Percentiles rank a stretch among this genome's conserved stretches.
Conservation (phyloP, 495 filamentous ascomycete species). For the Penicillium pancosmium region DNA sequence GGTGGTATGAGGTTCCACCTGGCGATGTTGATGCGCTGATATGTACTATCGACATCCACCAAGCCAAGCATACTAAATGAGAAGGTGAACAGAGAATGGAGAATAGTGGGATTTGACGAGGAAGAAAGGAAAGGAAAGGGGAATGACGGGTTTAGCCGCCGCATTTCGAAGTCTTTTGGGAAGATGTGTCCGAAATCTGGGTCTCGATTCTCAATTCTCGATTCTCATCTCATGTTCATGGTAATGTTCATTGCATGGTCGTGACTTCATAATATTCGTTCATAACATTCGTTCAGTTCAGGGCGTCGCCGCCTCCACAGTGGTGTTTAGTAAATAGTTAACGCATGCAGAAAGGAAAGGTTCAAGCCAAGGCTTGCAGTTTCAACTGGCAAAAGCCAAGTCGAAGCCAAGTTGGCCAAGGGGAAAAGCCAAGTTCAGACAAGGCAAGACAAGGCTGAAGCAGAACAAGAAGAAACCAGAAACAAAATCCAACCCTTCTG, state of each 20-base stretch:
- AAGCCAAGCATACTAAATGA: not conserved
- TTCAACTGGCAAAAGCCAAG: slow-evolving; percentile 6
- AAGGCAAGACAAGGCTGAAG: slow-evolving; percentile 1
- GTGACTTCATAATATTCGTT: slow-evolving; percentile 21
- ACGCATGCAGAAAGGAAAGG: slow-evolving; percentile 4
- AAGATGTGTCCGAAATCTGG: not conserved
- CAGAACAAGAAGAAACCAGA: slow-evolving; percentile 4
- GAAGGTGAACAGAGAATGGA: not conserved
- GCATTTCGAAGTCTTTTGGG: not conserved
- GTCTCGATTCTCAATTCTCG: not conserved
- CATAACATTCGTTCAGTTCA: not conserved
- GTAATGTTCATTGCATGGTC: slow-evolving; percentile 12
- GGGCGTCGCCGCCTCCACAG: slow-evolving; percentile 26
- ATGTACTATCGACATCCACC: not conserved
- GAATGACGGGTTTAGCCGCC: not conserved
- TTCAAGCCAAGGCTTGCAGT: not conserved
- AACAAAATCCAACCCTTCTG: slow-evolving; percentile 2
- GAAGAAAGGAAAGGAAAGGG: not conserved
- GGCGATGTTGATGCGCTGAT: too few species aligned
- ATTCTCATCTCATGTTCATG: too few species aligned
- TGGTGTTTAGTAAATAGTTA: slow-evolving; percentile 15
- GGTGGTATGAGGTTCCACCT: not conserved
- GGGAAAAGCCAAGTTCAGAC: not conserved
- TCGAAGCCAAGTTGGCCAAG: slow-evolving; percentile 3
- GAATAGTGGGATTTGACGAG: not conserved